Evolutionary conservation across 371 early-diverging fungal genomes (phyloP), one percentile per base, ranked within the genome.

Genomic region (Blyttiomyces sp.): DNA sequence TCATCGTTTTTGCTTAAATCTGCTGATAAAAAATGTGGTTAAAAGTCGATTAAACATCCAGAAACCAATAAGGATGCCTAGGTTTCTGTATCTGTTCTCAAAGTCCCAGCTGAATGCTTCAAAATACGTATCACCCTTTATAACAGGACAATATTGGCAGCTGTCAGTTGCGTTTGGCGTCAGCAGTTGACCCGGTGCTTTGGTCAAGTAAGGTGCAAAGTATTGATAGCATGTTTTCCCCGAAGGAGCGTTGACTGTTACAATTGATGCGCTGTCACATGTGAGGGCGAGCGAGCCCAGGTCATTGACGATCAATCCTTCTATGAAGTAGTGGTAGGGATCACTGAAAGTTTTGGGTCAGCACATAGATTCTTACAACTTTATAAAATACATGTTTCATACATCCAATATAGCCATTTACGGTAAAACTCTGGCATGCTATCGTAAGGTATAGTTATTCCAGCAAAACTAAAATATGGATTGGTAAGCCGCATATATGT

Each of bases 391-490:
- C 39, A 39, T 11, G 11, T n/a, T 13, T 13, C n/a, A n/a, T 13
- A 43, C 26, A 89, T 56, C 83, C 85, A 86, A 68, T 89, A 90
- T 82, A 92, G 84, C 88, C 89, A 89, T 0, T 75, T 57, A n/a
- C 83, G 73, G 89, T 89, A 90, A 74, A 92, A 89, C 33, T 64
- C 54, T 21, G 90, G 89, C 86, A 91, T 88, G 0, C 46, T 48
- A 24, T 39, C 30, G 55, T 65, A 65, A 5, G 87, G 83, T 46
- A 88, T 85, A 66, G 88, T 81, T 49, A 89, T 79, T 73, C 90
- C 90, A 36, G 85, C 82, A 73, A 61, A 54, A 9, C 31, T 26
- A 23, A 48, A 48, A 48, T 13, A 11, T 13, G 13, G 24, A 11
- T 48, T 23, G 23, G 48, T 48, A 19, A 48, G 23, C 24, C 11